Conservation (phyloP, 352 stramenopile species). For the Stramenopiles sp. region DNA sequence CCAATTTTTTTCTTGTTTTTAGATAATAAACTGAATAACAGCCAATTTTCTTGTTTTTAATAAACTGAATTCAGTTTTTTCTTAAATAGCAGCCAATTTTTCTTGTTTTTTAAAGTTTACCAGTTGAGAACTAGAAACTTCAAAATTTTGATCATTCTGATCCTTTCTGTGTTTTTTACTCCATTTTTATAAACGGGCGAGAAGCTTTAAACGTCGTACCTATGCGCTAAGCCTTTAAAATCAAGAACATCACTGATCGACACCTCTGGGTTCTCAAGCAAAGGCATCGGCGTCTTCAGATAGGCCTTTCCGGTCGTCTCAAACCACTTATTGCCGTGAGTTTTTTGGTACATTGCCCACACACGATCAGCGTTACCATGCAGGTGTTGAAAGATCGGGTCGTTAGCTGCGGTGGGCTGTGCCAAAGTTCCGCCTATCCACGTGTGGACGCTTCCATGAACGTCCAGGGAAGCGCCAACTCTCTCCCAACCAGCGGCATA, state of each 20-base stretch:
- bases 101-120: too few species aligned
- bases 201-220: too few species aligned
- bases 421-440: neutral
- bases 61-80: too few species aligned
- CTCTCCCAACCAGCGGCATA: neutral
- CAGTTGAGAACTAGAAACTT: too few species aligned
- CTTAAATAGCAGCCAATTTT: too few species aligned
- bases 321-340: neutral
- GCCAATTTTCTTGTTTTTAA: too few species aligned
- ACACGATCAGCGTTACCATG: neutral
- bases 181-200: too few species aligned
- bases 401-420: neutral
- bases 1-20: too few species aligned
- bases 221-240: too few species aligned
- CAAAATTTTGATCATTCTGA: too few species aligned
- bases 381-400: neutral
- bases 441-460: neutral
- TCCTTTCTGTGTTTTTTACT: too few species aligned
- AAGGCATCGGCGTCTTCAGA: neutral
- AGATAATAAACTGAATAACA: too few species aligned
- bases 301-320: neutral
- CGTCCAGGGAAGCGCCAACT: neutral
- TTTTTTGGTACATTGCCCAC: neutral
- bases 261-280: neutral
- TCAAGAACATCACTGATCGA: neutral